Percentiles rank a stretch among this genome's conserved stretches.
Conservation (phyloP, 805 yeast species). For the Lipomyces kockii region DNA sequence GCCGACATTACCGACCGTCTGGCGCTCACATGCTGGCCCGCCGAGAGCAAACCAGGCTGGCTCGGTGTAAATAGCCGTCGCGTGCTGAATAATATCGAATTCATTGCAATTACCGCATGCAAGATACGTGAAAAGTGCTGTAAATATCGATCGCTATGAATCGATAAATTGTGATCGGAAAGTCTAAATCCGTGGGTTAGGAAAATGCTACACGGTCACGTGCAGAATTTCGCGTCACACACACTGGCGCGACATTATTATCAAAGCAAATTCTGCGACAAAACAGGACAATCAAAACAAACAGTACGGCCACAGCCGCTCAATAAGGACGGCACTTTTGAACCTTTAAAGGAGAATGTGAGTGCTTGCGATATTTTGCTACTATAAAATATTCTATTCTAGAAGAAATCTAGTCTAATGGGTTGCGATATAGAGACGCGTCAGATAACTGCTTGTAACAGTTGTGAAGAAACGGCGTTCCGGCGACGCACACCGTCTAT, state of each 20-base stretch:
- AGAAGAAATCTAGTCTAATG: not conserved
- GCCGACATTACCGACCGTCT: conserved; percentile 17
- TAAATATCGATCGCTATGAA: too few species aligned
- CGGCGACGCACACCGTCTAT: not conserved
- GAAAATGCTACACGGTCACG: too few species aligned
- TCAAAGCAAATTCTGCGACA: not conserved
- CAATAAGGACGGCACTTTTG: not conserved
- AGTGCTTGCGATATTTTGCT: not conserved
- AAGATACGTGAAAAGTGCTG: too few species aligned
- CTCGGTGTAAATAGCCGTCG: not conserved
- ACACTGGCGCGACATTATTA: not conserved
- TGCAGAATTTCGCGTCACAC: not conserved
- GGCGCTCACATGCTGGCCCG: not conserved
- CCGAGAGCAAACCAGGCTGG: not conserved
- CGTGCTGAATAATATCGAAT: not conserved
- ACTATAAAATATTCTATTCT: not conserved
- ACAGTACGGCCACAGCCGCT: not conserved
- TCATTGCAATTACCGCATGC: not conserved
- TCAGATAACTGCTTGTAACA: not conserved
- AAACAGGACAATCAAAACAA: not conserved
- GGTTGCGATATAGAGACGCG: not conserved
- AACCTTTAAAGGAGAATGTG: not conserved
- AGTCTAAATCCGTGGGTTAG: too few species aligned
- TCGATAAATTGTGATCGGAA: too few species aligned
- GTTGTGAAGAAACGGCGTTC: not conserved